Percentiles rank a stretch among this genome's conserved stretches.
Evolutionary conservation across 164 flowering plant species (phyloP).

Genomic region (Hamamelis virginiana): DNA sequence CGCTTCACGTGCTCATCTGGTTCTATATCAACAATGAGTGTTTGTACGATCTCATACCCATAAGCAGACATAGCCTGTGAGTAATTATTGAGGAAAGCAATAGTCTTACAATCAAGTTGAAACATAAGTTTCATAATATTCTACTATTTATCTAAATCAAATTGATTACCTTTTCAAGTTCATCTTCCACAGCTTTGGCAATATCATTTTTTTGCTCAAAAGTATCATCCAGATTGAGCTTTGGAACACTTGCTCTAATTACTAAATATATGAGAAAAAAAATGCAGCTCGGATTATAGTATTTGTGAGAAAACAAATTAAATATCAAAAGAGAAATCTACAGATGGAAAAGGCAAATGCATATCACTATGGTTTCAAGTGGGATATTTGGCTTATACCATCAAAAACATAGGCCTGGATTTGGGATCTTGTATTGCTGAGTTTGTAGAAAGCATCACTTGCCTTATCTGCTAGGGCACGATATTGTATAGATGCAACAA

Average conservation of each 20-base stretch:
- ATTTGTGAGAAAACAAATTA: too few species aligned
- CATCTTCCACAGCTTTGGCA: slow-evolving; percentile 74
- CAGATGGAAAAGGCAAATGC: neutral
- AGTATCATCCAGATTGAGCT: slow-evolving; percentile 58
- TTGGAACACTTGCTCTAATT: slow-evolving; percentile 74
- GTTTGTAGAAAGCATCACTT: slow-evolving; percentile 70
- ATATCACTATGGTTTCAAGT: too few species aligned
- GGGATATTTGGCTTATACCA: slow-evolving; percentile 34
- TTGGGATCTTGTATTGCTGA: slow-evolving; percentile 62
- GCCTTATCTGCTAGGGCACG: slow-evolving; percentile 68
- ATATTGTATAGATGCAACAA: slow-evolving; percentile 74
- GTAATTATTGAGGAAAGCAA: neutral
- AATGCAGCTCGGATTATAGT: too few species aligned
- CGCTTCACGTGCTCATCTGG: slow-evolving; percentile 53
- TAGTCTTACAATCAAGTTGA: too few species aligned
- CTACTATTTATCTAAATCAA: neutral
- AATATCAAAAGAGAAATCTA: too few species aligned
- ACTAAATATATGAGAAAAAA: slow-evolving; percentile 31
- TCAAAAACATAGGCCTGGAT: slow-evolving; percentile 85
- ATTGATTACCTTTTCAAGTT: slow-evolving; percentile 65
- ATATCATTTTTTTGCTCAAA: slow-evolving; percentile 81
- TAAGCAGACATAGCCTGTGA: slow-evolving; percentile 51
- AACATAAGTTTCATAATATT: slow-evolving; percentile 34
- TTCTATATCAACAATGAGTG: slow-evolving; percentile 50
- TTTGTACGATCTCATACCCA: slow-evolving; percentile 59